Base-by-base conservation (phyloP, 345 rosid species). In the Heritiera littoralis region DNA sequence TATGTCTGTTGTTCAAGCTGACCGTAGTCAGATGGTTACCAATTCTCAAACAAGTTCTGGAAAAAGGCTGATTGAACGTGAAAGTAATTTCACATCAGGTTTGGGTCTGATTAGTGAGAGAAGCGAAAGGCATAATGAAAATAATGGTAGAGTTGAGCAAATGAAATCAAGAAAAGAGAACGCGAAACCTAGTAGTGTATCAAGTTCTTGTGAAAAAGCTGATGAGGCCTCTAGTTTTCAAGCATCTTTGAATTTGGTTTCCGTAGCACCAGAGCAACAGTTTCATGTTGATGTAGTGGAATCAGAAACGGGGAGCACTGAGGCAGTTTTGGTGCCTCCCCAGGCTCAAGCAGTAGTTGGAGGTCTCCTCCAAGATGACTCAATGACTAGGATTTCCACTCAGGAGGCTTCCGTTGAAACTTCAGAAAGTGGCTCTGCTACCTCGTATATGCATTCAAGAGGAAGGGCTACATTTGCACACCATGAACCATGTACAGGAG, bases 271-370 rank as follows among this genome's bases (percentile, higher is more conserved):
- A 80, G 52, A 66, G 72, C 89, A 85, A 61, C 67, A 81, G 80
- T 72, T 14, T 4, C 8, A 32, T 52, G 83, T 80, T 75, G 77
- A 82, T 84, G 72, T 46, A 77, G 82, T 72, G 78, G 82, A 88
- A 74, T 85, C 65, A 71, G 83, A 81, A 74, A 84, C 80, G 76
- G 79, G 81, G 76, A 89, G 76, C 77, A 87, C 92, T 71, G 86
- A 86, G 49, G 84, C 83, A 41, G 80, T 82, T 65, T 82, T 89
- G 85, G 81, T 78, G 75, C 86, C 94, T 84, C 89, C 97, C 13
- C 55, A 92, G 58, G 83, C 88, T 78, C 97, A 90, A 67, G 70
- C 81, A 68, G 84, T 88, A 23, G 82, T 78, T 76, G 84, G 86
- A 85, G 83, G 83, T 43, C 80, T 91, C 43, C 67, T 55, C 66